Base-by-base conservation (phyloP, 129 eudicot species). In the Silybum marianum region DNA sequence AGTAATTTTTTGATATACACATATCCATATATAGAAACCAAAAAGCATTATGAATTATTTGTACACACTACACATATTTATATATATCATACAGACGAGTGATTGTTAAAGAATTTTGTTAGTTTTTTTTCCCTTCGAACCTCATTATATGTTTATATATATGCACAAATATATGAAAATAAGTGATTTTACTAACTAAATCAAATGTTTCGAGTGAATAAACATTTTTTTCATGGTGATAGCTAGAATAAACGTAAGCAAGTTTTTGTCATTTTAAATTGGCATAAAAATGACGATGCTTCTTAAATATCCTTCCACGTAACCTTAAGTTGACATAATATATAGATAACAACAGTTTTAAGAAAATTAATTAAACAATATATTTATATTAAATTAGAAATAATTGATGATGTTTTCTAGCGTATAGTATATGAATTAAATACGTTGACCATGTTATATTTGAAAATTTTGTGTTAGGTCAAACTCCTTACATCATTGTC, bases 401-500 rank as follows among this genome's bases (percentile, higher is more conserved):
- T 67, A 44, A 66, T 39, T 78, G 68, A 51, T 19, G 83, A 79
- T 26, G 70, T 48, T 30, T 54, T 34, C n/a, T 66, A 23, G 28
- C 24, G 26, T 21, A 46, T 71, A 23, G 21, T 72, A 80, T 39
- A 73, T 36, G 19, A 16, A 62, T 40, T 72, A 80, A 78, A 36
- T 58, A 28, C 48, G 68, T 81, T 81, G 84, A 81, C 84, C 69
- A 40, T 65, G 74, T 74, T 81, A 42, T 18, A 18, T 58, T 18
- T 1, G 79, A 81, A 30, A 72, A 74, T 19, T 25, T 4, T 62
- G 51, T 78, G 74, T 80, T 80, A 40, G 84, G 78, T 87, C 77
- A 51, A 75, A 39, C 71, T 58, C 74, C 65, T 81, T 79, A 51
- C 80, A 58, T 80, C 83, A 83, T 48, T 62, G 79, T 71, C 82